Conservation (phyloP, 306 rosid species). For the Prunus armeniaca region DNA sequence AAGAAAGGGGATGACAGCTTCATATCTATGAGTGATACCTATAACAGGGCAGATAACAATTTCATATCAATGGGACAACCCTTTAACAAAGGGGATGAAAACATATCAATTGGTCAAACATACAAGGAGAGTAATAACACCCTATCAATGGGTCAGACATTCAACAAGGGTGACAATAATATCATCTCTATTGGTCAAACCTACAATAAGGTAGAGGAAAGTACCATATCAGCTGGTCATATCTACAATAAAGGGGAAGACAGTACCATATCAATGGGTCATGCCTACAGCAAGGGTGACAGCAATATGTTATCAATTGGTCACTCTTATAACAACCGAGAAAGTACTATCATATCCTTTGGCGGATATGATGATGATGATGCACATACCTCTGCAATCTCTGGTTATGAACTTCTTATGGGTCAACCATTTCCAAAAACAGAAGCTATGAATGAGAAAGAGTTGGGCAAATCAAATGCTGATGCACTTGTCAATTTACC, state of each 20-base stretch:
- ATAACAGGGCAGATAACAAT: slow-evolving; percentile 42
- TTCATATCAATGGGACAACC: slow-evolving; percentile 54
- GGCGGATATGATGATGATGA: slow-evolving; percentile 62
- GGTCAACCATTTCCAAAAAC: slow-evolving; percentile 39
- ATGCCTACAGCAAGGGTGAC: slow-evolving; percentile 29
- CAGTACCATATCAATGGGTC: slow-evolving; percentile 28
- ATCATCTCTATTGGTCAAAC: slow-evolving; percentile 47
- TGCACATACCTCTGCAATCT: slow-evolving; percentile 36
- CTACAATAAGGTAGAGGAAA: slow-evolving; percentile 35
- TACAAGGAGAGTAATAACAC: slow-evolving; percentile 33
- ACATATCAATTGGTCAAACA: slow-evolving; percentile 24
- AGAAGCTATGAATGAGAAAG: slow-evolving; percentile 41
- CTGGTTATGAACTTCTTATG: slow-evolving; percentile 53
- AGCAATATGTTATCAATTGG: slow-evolving; percentile 34
- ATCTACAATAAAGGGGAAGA: slow-evolving; percentile 41
- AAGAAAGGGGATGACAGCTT: slow-evolving; percentile 44
- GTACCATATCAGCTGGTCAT: slow-evolving; percentile 35
- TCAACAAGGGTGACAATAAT: slow-evolving; percentile 37
- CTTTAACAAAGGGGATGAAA: slow-evolving; percentile 30
- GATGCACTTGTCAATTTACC: slow-evolving; percentile 23
- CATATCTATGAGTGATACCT: slow-evolving; percentile 32
- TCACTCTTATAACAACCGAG: slow-evolving; percentile 50
- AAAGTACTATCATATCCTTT: slow-evolving; percentile 74
- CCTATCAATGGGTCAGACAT: slow-evolving; percentile 32
- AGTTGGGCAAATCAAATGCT: slow-evolving; percentile 33